Conservation (phyloP, 2,329 filamentous ascomycete species). For the Aphanoascus verrucosus region DNA sequence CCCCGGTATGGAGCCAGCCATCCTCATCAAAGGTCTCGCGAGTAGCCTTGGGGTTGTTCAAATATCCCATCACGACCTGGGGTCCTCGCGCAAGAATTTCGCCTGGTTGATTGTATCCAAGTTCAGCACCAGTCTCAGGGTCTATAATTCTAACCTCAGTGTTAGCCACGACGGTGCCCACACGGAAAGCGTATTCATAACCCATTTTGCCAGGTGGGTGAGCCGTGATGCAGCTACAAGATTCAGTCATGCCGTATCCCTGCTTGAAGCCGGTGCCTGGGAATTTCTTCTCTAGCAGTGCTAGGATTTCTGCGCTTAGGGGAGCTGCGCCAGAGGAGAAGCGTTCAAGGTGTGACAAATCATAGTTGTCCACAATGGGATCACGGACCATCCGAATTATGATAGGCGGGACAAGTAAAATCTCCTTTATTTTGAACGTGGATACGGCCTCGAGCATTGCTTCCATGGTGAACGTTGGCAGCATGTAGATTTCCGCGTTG, state of each 20-base stretch:
- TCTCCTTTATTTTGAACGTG: slow-evolving; percentile 44
- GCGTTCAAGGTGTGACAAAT: slow-evolving; percentile 68
- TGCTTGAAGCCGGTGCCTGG: slow-evolving; percentile 55
- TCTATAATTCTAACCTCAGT: slow-evolving; percentile 72
- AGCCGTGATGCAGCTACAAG: slow-evolving; percentile 62
- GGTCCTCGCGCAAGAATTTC: slow-evolving; percentile 58
- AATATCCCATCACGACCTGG: slow-evolving; percentile 53
- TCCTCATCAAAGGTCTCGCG: slow-evolving; percentile 49
- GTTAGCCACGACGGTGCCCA: slow-evolving; percentile 67
- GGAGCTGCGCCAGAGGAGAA: slow-evolving; percentile 83
- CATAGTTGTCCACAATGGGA: slow-evolving; percentile 66
- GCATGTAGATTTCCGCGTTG: slow-evolving; percentile 57
- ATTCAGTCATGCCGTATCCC: slow-evolving; percentile 72
- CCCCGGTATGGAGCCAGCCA: slow-evolving; percentile 83
- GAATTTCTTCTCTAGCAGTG: slow-evolving; percentile 64
- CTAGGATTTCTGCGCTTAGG: slow-evolving; percentile 58
- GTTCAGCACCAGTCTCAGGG: slow-evolving; percentile 40
- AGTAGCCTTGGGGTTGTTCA: slow-evolving; percentile 50
- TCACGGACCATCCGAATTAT: slow-evolving; percentile 70
- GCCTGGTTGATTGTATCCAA: slow-evolving; percentile 52
- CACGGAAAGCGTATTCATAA: slow-evolving; percentile 63
- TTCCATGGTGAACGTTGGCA: slow-evolving; percentile 53
- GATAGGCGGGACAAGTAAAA: slow-evolving; percentile 67
- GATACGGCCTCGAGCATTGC: slow-evolving; percentile 45
- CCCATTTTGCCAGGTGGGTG: slow-evolving; percentile 66